Evolutionary conservation across 805 yeast species (phyloP).

Genomic region (Saturnispora galanensis): DNA sequence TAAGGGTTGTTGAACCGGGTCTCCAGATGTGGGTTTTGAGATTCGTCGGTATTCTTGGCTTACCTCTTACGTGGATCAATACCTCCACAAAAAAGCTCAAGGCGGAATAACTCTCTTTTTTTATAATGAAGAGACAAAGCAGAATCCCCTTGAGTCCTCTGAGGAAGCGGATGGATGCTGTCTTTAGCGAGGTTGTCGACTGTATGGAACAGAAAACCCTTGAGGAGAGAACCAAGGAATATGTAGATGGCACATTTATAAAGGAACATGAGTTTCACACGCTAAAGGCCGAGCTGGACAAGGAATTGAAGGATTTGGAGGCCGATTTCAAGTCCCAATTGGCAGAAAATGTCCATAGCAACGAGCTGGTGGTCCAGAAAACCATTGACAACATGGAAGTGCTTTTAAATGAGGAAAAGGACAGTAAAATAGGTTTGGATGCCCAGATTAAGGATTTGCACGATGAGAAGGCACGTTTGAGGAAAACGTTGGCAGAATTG

Average conservation of each 20-base stretch:
- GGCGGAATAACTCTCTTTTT: background rate
- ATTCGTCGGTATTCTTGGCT: background rate
- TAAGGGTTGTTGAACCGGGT: background rate
- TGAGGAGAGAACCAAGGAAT: conserved; percentile 1
- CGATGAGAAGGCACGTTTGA: background rate
- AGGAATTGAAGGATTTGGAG: background rate
- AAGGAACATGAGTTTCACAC: conserved; percentile 1
- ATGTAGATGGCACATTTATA: conserved; percentile 2
- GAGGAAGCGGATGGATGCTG: conserved; percentile 2
- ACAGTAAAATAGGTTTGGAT: background rate
- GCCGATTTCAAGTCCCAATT: too few species aligned
- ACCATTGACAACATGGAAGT: conserved; percentile 3
- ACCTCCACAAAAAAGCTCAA: conserved; percentile 1
- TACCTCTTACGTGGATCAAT: conserved; percentile 3
- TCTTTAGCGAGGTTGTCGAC: conserved; percentile 4
- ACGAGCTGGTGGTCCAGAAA: background rate
- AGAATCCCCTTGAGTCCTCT: conserved; percentile 2
- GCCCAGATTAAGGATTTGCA: background rate
- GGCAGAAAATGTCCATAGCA: background rate
- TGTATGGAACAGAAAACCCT: conserved; percentile 1
- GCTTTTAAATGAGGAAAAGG: background rate
- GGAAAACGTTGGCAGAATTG: background rate
- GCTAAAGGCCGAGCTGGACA: too few species aligned
- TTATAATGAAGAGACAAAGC: conserved; percentile 1
- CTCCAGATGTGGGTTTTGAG: conserved; percentile 1